Percentiles rank a stretch among this genome's conserved stretches.
phyloP scores from a whole-genome alignment of 345 rosid species.

The Laguncularia racemosa region DNA sequence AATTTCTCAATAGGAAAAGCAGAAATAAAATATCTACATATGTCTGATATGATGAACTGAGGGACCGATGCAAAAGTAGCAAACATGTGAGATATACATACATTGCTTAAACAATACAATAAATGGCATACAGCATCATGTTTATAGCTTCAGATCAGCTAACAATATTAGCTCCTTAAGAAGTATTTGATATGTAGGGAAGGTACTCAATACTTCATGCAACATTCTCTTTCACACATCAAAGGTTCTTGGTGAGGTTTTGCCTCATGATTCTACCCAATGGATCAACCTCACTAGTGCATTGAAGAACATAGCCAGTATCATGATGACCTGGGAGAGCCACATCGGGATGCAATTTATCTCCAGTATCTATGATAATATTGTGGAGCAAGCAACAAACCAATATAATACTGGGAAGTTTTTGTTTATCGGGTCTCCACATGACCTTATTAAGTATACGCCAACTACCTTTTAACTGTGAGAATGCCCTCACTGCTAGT shows the following conservation, averaged over 20 bases:
- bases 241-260: conserved; percentile 46
- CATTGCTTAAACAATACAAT: too few species aligned
- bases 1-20: too few species aligned
- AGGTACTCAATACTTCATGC: background rate
- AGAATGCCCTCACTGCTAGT: conserved; percentile 62
- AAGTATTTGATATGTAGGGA: too few species aligned
- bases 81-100: too few species aligned
- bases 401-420: conserved; percentile 78
- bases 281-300: conserved; percentile 57
- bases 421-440: conserved; percentile 97
- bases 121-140: too few species aligned
- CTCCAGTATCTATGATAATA: conserved; percentile 71
- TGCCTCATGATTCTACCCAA: conserved; percentile 47
- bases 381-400: conserved; percentile 87
- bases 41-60: too few species aligned
- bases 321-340: conserved; percentile 69
- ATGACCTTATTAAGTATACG: conserved; percentile 85
- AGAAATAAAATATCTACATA: too few species aligned
- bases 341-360: conserved; percentile 58
- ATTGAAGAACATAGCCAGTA: conserved; percentile 53
- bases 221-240: conserved; percentile 13
- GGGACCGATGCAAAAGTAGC: too few species aligned
- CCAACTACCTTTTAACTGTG: conserved; percentile 87
- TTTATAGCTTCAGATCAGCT: too few species aligned
- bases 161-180: too few species aligned